Percentiles rank a stretch among this genome's conserved stretches.
phyloP scores from a whole-genome alignment of 345 rosid genomes.

The Camelina neglecta region DNA sequence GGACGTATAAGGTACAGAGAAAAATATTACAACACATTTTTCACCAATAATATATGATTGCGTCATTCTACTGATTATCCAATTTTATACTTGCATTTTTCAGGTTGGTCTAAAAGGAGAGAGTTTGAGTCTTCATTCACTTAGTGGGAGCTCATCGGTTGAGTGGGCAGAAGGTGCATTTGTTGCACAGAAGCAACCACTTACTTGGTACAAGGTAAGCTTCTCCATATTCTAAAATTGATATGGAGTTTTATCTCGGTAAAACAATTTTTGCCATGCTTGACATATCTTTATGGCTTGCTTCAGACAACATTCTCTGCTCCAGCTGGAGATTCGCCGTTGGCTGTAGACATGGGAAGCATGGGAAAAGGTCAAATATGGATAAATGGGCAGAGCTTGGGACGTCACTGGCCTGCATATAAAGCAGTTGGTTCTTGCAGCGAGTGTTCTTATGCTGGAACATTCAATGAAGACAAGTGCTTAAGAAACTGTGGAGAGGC shows the following conservation, averaged over 20 bases:
- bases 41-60: not conserved
- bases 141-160: conserved; percentile 81
- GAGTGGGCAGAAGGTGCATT: conserved; percentile 90
- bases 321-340: conserved; percentile 79
- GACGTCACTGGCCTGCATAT: conserved; percentile 96
- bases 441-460: conserved; percentile 71
- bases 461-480: conserved; percentile 80
- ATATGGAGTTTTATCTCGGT: conserved; percentile 21
- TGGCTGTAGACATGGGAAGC: conserved; percentile 90
- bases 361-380: conserved; percentile 99
- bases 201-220: conserved; percentile 92
- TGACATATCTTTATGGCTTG: conserved; percentile 26
- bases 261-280: not conserved
- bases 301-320: conserved; percentile 83
- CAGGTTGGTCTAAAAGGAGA: conserved; percentile 99
- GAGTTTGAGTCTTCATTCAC: conserved; percentile 82
- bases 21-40: not conserved
- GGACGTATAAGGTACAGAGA: conserved; percentile 82
- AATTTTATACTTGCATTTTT: conserved; percentile 10
- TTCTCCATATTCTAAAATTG: conserved; percentile 11
- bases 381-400: conserved; percentile 90
- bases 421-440: conserved; percentile 79
- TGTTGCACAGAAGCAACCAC: conserved; percentile 80
- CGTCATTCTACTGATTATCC: conserved; percentile 7
- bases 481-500: conserved; percentile 85